Base-by-base conservation (phyloP, 2,329 filamentous ascomycete species). In the Kalaharituber pfeilii region DNA sequence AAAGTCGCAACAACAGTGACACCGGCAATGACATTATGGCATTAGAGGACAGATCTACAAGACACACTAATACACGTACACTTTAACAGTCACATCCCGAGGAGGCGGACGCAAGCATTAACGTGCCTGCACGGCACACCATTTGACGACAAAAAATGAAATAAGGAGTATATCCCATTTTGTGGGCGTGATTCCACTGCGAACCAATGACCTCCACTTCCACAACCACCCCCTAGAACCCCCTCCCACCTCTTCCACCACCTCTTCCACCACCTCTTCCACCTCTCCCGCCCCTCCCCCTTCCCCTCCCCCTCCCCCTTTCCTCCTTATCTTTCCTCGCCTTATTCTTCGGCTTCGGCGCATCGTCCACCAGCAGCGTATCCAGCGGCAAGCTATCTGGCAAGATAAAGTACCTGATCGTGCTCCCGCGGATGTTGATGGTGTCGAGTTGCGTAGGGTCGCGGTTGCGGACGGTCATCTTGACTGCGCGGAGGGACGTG, bases 311-410 rank as follows among this genome's bases (percentile, higher is more conserved):
- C 77, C 75, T 30, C 78, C 78, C 26, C 78, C 80, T 28, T 74
- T 78, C 33, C 82, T 81, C 0, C 72, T 72, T 20, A 72, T 96
- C 91, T 76, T 98, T 98, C 67, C 89, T 80, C 25, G 91, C 89
- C 80, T 98, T 98, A 74, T 98, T 98, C 83, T 96, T 96, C 58
- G 91, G 89, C 75, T 98, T 98, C 51, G 89, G 87, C 65, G 86
- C 81, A 71, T 98, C 91, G 69, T 98, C 91, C 63, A 98, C 87
- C 59, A 98, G 77, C 52, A 98, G 77, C 39, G 89, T 95, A 70
- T 98, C 91, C 61, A 98, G 78, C 36, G 89, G 89, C 65, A 98
- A 77, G 60, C 85, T 91, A 72, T 98, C 91, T 54, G 91, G 91
- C 9, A 98, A 82, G 68, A 98, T 94, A 69, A 84, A 89, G 72